phyloP scores from a whole-genome alignment of 2,329 filamentous ascomycete genomes.

The Alternaria consortialis region DNA sequence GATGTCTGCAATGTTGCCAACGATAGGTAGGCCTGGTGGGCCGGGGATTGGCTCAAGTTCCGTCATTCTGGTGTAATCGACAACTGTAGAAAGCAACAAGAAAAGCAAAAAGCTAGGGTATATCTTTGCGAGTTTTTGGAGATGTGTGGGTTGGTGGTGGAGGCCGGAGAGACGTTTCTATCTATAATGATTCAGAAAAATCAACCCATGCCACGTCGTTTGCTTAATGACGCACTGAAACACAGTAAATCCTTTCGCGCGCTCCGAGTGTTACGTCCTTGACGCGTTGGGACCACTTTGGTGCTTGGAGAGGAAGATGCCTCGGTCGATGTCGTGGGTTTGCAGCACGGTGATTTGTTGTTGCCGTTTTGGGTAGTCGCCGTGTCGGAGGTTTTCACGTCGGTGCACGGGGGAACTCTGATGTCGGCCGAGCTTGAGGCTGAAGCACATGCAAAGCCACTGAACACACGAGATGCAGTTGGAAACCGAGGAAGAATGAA shows the following conservation, averaged over 20 bases:
- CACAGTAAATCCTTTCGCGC: conserved; percentile 14
- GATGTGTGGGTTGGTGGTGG: neutral
- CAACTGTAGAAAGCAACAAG: neutral
- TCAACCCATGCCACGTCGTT: conserved; percentile 14
- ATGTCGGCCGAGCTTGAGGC: conserved; percentile 12
- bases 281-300: conserved; percentile 15
- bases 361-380: conserved; percentile 1
- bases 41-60: conserved; percentile 64
- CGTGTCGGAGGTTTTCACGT: conserved; percentile 11
- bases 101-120: neutral
- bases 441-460: conserved; percentile 5
- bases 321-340: conserved; percentile 27
- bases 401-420: conserved; percentile 2
- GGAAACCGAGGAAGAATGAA: neutral
- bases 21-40: conserved; percentile 69
- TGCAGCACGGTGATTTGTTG: conserved; percentile 24
- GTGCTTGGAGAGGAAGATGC: conserved; percentile 24
- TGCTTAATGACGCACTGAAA: conserved; percentile 23
- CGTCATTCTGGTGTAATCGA: conserved; percentile 13
- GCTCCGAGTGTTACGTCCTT: conserved; percentile 14
- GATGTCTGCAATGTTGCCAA: conserved; percentile 73
- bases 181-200: conserved; percentile 9
- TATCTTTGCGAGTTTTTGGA: neutral
- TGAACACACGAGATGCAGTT: neutral
- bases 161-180: conserved; percentile 5